Base-by-base conservation (phyloP, 2,329 filamentous ascomycete species). In the Emmonsia crescens region DNA sequence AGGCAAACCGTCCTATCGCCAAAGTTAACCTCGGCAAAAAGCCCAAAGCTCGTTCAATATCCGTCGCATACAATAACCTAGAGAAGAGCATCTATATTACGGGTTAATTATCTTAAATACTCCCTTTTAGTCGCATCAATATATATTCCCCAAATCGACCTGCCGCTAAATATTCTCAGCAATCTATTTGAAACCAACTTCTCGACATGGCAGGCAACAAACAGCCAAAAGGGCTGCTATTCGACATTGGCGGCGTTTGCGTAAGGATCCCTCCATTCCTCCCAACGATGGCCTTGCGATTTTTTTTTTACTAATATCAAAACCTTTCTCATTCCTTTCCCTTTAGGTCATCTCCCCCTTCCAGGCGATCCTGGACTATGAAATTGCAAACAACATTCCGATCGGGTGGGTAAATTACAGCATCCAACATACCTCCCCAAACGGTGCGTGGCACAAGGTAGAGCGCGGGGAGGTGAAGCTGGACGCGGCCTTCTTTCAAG, bases 181-280 rank as follows among this genome's bases (percentile, higher is more conserved):
- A n/a, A 5, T 48, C 24, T 8, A 24, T 33, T 46, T 29, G 1
- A 21, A 10, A 16, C 27, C 40, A 44, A 44, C 29, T 21, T 36
- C n/a, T 33, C 10, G 55, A 40, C 33, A 80, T 80, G 77, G 63
- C 77, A 9, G 66, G 69, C 52, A 71, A 71, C 48, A 79, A 76
- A 62, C 79, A 68, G 61, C 89, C 89, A 36, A 88, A 89, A 68
- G 89, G 89, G 61, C 78, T 95, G 38, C 80, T 99, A 27, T 97
- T 97, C 74, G 94, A 99, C 76, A 94, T 99, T 68, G 94, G 94
- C 46, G 94, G 94, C 64, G 94, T 99, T 68, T 95, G 91, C 81
- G 93, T 96, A 87, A 81, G 90, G 85, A 59, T 51, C 19, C 24
- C 33, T 8, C n/a, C 38, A 33, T 6, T 3, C 33, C 29, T 36